Evolutionary conservation across 306 rosid genomes (phyloP).

Genomic region (Dalbergia cultrata): DNA sequence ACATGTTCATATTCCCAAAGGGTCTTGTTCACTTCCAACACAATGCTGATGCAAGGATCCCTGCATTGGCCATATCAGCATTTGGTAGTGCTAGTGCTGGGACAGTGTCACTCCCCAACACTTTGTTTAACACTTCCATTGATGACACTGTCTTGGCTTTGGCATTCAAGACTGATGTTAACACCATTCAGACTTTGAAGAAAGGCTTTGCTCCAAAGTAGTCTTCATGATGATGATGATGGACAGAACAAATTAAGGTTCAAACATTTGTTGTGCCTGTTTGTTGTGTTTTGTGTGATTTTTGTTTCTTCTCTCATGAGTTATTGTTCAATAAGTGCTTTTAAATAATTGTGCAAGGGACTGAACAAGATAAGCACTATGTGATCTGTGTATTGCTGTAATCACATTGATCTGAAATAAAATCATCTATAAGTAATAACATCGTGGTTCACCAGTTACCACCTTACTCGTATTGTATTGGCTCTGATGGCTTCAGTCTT

Average conservation of each 20-base stretch:
- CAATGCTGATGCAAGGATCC: conserved; percentile 37
- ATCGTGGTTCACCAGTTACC: background rate
- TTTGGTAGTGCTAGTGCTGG: conserved; percentile 69
- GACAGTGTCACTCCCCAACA: conserved; percentile 50
- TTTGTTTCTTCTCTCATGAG: background rate
- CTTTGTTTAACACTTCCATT: conserved; percentile 55
- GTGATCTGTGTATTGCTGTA: background rate
- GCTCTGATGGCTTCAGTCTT: background rate
- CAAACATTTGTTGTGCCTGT: background rate
- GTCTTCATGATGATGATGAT: background rate
- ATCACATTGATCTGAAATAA: background rate
- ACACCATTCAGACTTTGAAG: conserved; percentile 54
- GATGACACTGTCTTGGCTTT: conserved; percentile 64
- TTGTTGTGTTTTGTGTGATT: background rate
- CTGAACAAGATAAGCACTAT: background rate
- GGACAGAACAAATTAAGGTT: background rate
- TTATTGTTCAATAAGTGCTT: conserved; percentile 28
- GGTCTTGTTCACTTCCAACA: conserved; percentile 66
- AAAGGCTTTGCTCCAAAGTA: conserved; percentile 52
- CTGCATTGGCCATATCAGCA: conserved; percentile 55
- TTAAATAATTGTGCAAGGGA: too few species aligned
- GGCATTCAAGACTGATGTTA: conserved; percentile 66
- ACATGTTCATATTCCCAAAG: conserved; percentile 61
- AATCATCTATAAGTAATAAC: background rate
- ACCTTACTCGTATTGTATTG: background rate